Conservation (phyloP, 805 yeast genomes). For the Kodamaea leandrae region DNA sequence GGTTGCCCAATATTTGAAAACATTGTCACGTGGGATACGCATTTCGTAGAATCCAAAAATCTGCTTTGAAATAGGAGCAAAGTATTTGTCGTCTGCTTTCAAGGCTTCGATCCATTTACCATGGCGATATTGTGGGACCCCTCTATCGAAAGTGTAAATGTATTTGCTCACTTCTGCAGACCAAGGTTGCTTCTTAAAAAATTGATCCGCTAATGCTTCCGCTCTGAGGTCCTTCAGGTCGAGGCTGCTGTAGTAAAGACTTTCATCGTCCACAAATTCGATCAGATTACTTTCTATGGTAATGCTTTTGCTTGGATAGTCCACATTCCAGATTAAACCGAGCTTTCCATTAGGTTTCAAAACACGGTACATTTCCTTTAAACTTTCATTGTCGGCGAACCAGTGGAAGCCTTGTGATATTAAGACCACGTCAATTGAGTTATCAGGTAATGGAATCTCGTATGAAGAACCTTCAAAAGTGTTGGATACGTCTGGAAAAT, state of each 20-base stretch:
- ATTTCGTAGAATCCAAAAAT: conserved; percentile 28
- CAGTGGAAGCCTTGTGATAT: conserved; percentile 67
- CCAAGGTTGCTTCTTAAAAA: conserved; percentile 33
- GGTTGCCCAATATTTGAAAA: conserved; percentile 52
- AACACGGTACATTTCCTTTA: conserved; percentile 50
- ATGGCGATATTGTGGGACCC: conserved; percentile 57
- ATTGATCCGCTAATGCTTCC: conserved; percentile 13
- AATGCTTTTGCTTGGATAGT: conserved; percentile 22
- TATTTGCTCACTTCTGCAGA: conserved; percentile 32
- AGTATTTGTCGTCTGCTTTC: conserved; percentile 24
- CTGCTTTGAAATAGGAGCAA: conserved; percentile 35
- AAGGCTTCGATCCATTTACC: conserved; percentile 47
- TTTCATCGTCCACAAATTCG: conserved; percentile 8
- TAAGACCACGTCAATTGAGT: conserved; percentile 47
- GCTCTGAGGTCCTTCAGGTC: conserved; percentile 8
- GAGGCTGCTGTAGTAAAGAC: conserved; percentile 5
- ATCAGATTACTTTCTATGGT: background rate
- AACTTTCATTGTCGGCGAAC: conserved; percentile 52
- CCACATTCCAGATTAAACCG: conserved; percentile 62
- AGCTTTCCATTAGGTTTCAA: conserved; percentile 47
- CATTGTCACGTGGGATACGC: conserved; percentile 29
- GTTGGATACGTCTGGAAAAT: conserved; percentile 43
- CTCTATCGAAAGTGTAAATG: conserved; percentile 35
- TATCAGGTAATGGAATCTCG: conserved; percentile 43
- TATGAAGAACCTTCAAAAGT: conserved; percentile 42